Evolutionary conservation across 1,284 basidiomycete genomes (phyloP).

Genomic region (Apiotrichum siamense): DNA sequence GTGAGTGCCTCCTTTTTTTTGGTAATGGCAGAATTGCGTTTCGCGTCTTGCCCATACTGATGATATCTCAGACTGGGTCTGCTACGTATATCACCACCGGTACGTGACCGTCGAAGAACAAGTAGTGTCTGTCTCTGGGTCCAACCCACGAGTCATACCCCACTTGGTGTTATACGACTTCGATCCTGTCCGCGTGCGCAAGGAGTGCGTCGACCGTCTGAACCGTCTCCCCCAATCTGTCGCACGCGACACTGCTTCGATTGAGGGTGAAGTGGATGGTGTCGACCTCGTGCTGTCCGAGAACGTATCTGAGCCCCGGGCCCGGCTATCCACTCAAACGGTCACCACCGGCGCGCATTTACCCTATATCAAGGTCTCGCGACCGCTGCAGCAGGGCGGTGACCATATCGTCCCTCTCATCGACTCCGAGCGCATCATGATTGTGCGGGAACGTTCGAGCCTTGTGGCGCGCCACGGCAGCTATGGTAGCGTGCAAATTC

Average conservation of each 20-base stretch:
- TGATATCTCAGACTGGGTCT: constrained; percentile 34
- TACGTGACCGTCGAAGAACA: constrained; percentile 25
- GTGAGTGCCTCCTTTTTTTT: too few species aligned
- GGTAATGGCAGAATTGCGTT: not conserved
- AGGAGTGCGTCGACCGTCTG: constrained; percentile 24
- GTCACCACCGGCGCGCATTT: constrained; percentile 30
- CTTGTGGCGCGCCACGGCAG: too few species aligned
- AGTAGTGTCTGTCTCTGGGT: not conserved
- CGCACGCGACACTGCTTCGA: not conserved
- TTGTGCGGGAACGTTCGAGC: constrained; percentile 1
- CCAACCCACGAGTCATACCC: not conserved
- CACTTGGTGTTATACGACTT: constrained; percentile 38
- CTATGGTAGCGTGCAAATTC: constrained; percentile 18
- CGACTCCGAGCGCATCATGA: constrained; percentile 40
- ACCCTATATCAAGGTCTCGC: constrained; percentile 25
- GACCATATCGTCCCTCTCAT: constrained; percentile 29
- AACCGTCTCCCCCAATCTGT: not conserved
- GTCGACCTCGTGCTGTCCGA: constrained; percentile 26
- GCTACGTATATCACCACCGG: constrained; percentile 45
- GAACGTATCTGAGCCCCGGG: constrained; percentile 15
- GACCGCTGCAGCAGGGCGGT: constrained; percentile 14
- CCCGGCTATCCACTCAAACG: constrained; percentile 13
- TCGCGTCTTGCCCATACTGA: not conserved
- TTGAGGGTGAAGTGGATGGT: constrained; percentile 17
- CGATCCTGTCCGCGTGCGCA: constrained; percentile 32